Conservation (phyloP, 176 grass and related monocot species). For the Oryza meridionalis region DNA sequence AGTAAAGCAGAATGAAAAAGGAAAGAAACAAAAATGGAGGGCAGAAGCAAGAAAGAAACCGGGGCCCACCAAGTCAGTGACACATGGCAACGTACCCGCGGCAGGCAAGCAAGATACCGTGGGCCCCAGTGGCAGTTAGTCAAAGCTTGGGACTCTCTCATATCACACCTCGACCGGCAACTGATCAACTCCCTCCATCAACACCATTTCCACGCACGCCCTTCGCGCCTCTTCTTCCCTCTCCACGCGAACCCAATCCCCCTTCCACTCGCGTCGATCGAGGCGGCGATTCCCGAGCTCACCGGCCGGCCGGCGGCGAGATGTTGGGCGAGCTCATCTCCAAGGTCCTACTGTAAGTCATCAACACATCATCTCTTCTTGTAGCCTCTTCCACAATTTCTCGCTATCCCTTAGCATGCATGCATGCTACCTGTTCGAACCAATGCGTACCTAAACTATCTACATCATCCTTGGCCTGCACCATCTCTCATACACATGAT, state of each 20-base stretch:
- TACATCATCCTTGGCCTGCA: neutral
- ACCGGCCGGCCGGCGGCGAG: slow-evolving; percentile 1
- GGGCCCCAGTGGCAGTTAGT: neutral
- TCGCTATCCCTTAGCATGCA: neutral
- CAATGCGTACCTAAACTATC: neutral
- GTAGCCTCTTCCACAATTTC: neutral
- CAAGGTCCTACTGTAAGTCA: slow-evolving; percentile 36
- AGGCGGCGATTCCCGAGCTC: neutral
- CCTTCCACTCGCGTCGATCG: neutral
- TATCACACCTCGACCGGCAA: neutral
- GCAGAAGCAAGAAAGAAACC: neutral
- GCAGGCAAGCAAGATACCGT: neutral
- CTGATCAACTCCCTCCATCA: neutral
- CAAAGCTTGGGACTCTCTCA: neutral
- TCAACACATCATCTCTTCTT: neutral
- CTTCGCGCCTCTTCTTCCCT: neutral
- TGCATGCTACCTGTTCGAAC: neutral
- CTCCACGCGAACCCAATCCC: no score
- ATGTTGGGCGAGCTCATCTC: slow-evolving; percentile 37
- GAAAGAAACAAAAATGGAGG: neutral
- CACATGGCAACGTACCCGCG: neutral
- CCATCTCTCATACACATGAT: neutral
- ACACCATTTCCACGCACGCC: no score
- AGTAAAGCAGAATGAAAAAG: neutral
- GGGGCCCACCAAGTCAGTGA: neutral